Evolutionary conservation across 306 rosid genomes (phyloP).

Genomic region (Cucumis cinereus): DNA sequence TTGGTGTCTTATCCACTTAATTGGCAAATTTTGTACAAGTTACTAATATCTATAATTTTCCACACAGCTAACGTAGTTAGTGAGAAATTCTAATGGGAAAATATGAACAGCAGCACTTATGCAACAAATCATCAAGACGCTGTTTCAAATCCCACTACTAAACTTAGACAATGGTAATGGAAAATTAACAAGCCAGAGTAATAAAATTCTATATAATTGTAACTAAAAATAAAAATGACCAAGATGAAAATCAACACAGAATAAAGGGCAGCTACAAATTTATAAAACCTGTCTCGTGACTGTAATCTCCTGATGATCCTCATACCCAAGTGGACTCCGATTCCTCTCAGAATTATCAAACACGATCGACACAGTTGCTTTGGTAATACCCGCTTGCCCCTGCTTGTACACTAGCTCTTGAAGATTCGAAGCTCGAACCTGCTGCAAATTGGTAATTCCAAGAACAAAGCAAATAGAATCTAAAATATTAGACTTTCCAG

Average conservation of each 20-base stretch:
- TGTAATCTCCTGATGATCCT: conserved; percentile 63
- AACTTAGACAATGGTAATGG: background rate
- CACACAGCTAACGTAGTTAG: background rate
- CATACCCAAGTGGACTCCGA: conserved; percentile 88
- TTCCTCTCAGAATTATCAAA: conserved; percentile 58
- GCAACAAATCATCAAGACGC: background rate
- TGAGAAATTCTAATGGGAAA: background rate
- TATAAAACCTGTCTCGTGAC: conserved; percentile 78
- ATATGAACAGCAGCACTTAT: background rate
- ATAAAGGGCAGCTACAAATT: background rate
- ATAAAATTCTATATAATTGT: background rate
- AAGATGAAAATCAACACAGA: background rate
- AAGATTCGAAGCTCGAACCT: conserved; percentile 86
- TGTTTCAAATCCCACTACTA: background rate
- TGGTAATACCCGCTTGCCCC: conserved; percentile 96
- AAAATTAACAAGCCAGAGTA: background rate
- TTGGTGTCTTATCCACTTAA: no score
- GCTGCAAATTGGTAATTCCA: conserved; percentile 87
- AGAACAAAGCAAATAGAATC: conserved; percentile 86
- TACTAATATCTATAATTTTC: background rate
- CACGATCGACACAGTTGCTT: conserved; percentile 79
- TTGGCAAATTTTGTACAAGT: background rate
- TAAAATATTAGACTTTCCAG: conserved; percentile 92
- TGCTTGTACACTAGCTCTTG: conserved; percentile 96
- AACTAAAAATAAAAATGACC: background rate